A percentile compares a stretch with the other conserved stretches of the same genome.
These are phyloP conservation scores for Eucalyptus curtisii DNA, from an alignment of 345 rosid species.

Conservation along the genomic window DNA sequence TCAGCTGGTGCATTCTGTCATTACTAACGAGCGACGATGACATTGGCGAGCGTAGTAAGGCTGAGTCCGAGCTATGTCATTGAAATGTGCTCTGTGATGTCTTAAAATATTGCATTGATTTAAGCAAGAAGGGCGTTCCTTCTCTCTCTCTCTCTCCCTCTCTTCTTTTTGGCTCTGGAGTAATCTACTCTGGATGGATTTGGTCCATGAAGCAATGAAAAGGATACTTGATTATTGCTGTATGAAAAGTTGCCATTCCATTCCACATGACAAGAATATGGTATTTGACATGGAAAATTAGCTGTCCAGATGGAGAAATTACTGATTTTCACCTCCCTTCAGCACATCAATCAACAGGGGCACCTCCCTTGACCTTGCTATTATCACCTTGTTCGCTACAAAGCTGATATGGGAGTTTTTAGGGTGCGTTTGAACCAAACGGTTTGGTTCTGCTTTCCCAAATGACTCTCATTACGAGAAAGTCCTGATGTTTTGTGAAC, in stretches of 20 bases:
- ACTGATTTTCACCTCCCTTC: background rate
- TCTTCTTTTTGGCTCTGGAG: no score
- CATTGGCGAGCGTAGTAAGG: background rate
- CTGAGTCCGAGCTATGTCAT: background rate
- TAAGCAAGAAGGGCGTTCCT: background rate
- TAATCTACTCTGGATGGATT: background rate
- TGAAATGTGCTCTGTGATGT: background rate
- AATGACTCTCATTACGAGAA: no score
- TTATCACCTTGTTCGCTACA: no score
- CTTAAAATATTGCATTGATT: background rate
- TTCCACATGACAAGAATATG: background rate
- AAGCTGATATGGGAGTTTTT: no score
- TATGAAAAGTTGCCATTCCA: background rate
- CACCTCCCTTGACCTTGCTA: background rate
- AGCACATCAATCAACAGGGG: no score
- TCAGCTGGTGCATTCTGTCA: background rate
- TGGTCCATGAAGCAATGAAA: background rate
- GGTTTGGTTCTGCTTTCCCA: background rate
- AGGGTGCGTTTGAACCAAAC: no score
- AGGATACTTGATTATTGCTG: background rate
- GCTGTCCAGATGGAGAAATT: background rate
- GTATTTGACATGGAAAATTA: background rate
- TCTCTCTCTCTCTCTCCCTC: background rate
- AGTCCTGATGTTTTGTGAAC: background rate
- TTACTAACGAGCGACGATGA: background rate